Evolutionary conservation across 768 basidiomycete species (phyloP), one percentile per base, ranked within the genome.

Genomic region (Dioszegia hungarica): DNA sequence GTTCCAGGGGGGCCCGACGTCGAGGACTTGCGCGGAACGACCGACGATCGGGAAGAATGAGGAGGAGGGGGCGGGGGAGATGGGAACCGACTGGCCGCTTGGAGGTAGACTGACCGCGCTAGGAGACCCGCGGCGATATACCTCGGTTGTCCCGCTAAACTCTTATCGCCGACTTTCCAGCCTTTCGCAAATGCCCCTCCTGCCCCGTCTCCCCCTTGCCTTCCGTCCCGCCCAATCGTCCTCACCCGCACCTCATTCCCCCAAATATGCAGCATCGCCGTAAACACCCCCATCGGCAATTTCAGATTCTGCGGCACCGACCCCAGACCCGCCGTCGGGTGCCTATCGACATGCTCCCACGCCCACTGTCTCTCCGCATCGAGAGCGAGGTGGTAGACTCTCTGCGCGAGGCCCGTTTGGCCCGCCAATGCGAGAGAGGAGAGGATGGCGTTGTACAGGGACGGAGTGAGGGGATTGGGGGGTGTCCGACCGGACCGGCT

Each of bases 191-290:
- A n/a, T n/a, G n/a, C n/a, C n/a, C n/a, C n/a, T n/a, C n/a, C n/a
- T n/a, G n/a, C n/a, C n/a, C n/a, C n/a, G n/a, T n/a, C n/a, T n/a
- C n/a, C n/a, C n/a, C n/a, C n/a, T n/a, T n/a, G n/a, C n/a, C n/a
- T n/a, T n/a, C n/a, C n/a, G n/a, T n/a, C n/a, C n/a, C n/a, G n/a
- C n/a, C n/a, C n/a, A n/a, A n/a, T n/a, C n/a, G n/a, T 28, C 29
- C 17, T 15, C 45, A 14, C 31, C 8, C 31, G 31, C 31, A 22
- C 38, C 34, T 72, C 70, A 36, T 62, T 59, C 1, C 22, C 64
- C 61, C 65, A 72, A 15, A 65, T 45, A 24, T 54, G 27, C 3
- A 68, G 29, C 67, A 72, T 68, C 15, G 51, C 51, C 10, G 51
- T 63, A 52, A 56, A 68, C 12, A 56, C 56, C 10, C 55, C 45